Evolutionary conservation across 345 rosid species (phyloP).

Genomic region (Gossypium ekmanianum): DNA sequence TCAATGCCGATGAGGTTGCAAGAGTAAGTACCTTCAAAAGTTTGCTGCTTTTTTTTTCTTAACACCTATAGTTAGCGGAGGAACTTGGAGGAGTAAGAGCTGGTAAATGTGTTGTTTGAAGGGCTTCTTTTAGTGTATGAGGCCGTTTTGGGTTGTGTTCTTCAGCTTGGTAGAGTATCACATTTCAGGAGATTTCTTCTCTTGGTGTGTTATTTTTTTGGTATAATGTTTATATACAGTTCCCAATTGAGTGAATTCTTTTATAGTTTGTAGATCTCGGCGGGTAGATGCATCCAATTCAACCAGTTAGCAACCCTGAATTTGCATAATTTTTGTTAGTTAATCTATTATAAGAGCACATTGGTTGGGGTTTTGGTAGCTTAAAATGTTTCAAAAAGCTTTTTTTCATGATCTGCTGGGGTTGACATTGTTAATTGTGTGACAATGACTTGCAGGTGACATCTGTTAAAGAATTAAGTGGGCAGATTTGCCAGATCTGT

Average conservation of each 20-base stretch:
- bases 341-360: background rate
- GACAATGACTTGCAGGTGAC: constrained; percentile 45
- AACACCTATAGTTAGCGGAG: background rate
- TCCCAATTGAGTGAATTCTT: constrained; percentile 4
- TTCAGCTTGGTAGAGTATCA: background rate
- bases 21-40: constrained; percentile 44
- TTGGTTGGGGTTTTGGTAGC: constrained; percentile 3
- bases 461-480: constrained; percentile 62
- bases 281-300: constrained; percentile 21
- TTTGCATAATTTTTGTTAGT: constrained; percentile 14
- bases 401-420: constrained; percentile 2
- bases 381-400: background rate
- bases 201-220: background rate
- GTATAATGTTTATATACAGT: background rate
- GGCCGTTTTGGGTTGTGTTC: background rate
- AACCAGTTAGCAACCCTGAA: constrained; percentile 16
- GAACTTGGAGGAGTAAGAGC: constrained; percentile 7
- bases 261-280: constrained; percentile 20
- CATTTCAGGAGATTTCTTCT: background rate
- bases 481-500: constrained; percentile 88
- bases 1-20: constrained; percentile 71
- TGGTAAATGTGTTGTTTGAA: background rate
- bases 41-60: background rate
- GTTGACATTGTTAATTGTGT: constrained; percentile 16
- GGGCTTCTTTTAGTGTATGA: background rate